These are phyloP conservation scores for Neocallimastix lanati DNA, from an alignment of 192 early-diverging fungal species.

Conservation along the genomic window DNA sequence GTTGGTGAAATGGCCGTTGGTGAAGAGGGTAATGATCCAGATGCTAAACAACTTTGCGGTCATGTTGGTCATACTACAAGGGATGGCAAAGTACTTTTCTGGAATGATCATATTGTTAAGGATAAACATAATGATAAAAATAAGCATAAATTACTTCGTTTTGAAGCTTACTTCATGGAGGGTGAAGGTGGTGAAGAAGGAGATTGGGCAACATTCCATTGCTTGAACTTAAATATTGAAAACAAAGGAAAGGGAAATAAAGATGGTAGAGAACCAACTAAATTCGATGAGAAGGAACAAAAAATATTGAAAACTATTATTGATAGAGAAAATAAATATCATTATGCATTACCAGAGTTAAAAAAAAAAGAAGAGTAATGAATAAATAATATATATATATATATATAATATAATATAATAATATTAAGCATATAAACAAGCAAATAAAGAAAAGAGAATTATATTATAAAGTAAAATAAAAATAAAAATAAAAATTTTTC, in stretches of 20 bases:
- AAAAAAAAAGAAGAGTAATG: neutral
- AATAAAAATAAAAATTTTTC: no score
- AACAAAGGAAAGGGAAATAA: neutral
- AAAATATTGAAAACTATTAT: neutral
- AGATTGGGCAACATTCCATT: neutral
- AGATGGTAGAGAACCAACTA: neutral
- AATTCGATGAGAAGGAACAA: neutral
- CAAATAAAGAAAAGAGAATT: no score
- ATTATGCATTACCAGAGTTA: neutral
- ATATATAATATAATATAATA: no score
- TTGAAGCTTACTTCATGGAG: neutral
- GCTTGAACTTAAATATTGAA: neutral
- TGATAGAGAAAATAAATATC: neutral
- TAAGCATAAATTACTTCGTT: neutral
- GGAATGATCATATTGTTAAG: neutral
- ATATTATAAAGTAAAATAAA: no score
- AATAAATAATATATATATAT: no score
- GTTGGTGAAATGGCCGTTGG: neutral
- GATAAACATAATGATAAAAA: neutral
- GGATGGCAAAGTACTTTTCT: neutral
- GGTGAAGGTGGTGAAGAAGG: neutral
- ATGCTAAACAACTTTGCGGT: neutral
- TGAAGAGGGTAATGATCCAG: neutral
- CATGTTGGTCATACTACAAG: neutral
- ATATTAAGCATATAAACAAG: no score